A percentile compares a stretch with the other conserved stretches of the same genome.
Conservation (phyloP, 1,139 yeast genomes). For the Taphrina communis region DNA sequence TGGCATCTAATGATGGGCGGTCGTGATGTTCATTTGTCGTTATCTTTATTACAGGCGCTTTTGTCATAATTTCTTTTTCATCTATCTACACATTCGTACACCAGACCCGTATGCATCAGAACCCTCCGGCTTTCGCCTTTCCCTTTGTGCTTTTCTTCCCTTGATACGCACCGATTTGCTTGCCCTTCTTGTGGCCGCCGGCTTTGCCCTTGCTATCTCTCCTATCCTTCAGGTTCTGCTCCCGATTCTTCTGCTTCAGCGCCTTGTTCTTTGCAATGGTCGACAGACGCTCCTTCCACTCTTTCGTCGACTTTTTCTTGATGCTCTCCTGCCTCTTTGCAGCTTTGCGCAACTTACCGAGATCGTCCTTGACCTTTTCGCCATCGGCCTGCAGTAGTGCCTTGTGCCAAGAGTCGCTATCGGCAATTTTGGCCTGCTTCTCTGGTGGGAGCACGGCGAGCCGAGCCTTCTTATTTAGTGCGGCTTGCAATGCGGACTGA, state of each 20-base stretch:
- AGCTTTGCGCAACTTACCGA: slow-evolving; percentile 81
- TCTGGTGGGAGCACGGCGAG: slow-evolving; percentile 56
- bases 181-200: slow-evolving; percentile 37
- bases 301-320: slow-evolving; percentile 79
- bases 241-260: slow-evolving; percentile 82
- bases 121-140: slow-evolving; percentile 28
- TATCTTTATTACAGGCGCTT: slow-evolving; percentile 1
- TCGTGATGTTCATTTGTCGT: background rate
- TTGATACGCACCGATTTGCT: slow-evolving; percentile 33
- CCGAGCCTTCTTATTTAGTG: slow-evolving; percentile 62
- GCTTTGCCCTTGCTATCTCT: slow-evolving; percentile 36
- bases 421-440: slow-evolving; percentile 68
- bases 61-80: background rate
- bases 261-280: slow-evolving; percentile 75
- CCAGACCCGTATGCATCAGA: slow-evolving; percentile 2
- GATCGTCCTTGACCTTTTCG: slow-evolving; percentile 83
- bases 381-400: slow-evolving; percentile 91
- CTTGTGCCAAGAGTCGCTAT: slow-evolving; percentile 77
- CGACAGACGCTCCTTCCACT: slow-evolving; percentile 82
- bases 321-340: slow-evolving; percentile 78
- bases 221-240: slow-evolving; percentile 74
- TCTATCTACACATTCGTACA: slow-evolving; percentile 3
- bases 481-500: slow-evolving; percentile 78
- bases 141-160: slow-evolving; percentile 33
- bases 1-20: slow-evolving; percentile 5